Conservation (phyloP, 73 alveolate species). For the Loxodes magnus region DNA sequence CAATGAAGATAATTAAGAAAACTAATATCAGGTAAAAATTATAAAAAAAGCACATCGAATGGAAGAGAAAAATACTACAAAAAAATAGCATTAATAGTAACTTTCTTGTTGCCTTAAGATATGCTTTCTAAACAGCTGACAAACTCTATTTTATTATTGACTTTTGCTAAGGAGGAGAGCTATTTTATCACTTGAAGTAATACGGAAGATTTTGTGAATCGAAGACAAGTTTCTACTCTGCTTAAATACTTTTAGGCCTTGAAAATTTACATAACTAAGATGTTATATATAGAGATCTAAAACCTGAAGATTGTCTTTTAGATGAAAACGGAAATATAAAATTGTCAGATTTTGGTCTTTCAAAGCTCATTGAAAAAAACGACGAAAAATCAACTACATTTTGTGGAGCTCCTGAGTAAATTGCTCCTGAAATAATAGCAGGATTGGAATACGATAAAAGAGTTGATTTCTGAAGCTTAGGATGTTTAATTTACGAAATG, state of each 20-base stretch:
- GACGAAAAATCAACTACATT: conserved; percentile 41
- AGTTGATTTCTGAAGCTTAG: conserved; percentile 66
- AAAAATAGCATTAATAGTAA: conserved; percentile 64
- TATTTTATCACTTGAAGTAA: conserved; percentile 70
- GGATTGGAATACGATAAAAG: conserved; percentile 43
- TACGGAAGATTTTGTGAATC: conserved; percentile 66
- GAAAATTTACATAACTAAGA: conserved; percentile 75
- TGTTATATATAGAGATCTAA: conserved; percentile 84
- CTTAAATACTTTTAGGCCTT: conserved; percentile 80
- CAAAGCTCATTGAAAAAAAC: conserved; percentile 56
- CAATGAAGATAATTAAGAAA: too few species aligned
- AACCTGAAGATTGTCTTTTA: conserved; percentile 92
- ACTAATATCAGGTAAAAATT: too few species aligned
- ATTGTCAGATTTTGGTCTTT: conserved; percentile 90
- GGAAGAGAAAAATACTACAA: too few species aligned
- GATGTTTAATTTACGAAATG: conserved; percentile 60
- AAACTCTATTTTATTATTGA: conserved; percentile 89
- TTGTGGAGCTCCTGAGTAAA: conserved; percentile 76
- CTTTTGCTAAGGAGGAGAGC: conserved; percentile 90
- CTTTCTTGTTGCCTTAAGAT: conserved; percentile 77
- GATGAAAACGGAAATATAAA: conserved; percentile 87
- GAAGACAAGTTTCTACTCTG: conserved; percentile 69
- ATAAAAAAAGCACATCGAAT: too few species aligned
- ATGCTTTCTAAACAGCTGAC: conserved; percentile 80
- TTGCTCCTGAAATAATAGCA: conserved; percentile 65